These are phyloP conservation scores for Arxiozyma telluris DNA, from an alignment of 1,139 yeast genomes.

Conservation along the genomic window DNA sequence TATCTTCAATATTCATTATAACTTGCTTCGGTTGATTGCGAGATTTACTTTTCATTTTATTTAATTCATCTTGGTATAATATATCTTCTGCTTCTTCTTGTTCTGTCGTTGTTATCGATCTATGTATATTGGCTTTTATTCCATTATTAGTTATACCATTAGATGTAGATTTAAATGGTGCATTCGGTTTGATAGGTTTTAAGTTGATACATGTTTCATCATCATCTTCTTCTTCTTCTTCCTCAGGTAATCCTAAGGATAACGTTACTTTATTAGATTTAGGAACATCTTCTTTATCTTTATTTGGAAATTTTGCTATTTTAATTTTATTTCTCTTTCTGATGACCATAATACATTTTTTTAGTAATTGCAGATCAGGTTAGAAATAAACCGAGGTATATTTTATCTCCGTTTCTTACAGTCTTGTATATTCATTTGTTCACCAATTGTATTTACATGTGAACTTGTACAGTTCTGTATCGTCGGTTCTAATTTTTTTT, in stretches of 20 bases:
- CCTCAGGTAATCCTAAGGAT: not conserved
- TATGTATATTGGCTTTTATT: not conserved
- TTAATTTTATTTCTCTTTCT: conserved; percentile 8
- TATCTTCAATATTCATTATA: conserved; percentile 12
- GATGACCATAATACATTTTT: not conserved
- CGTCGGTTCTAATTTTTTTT: too few species aligned
- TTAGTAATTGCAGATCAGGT: not conserved
- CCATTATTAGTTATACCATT: not conserved
- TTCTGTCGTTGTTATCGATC: not conserved
- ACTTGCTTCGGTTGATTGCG: not conserved
- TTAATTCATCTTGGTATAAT: not conserved
- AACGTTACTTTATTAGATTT: not conserved
- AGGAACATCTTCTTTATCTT: not conserved
- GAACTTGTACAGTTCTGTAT: too few species aligned
- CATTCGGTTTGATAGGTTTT: not conserved
- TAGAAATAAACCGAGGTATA: not conserved
- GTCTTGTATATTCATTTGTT: not conserved
- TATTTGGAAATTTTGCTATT: not conserved
- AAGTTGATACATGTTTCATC: not conserved
- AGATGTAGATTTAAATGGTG: not conserved
- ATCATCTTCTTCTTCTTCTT: conserved; percentile 1
- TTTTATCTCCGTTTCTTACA: not conserved
- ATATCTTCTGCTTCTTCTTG: not conserved
- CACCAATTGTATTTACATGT: too few species aligned
- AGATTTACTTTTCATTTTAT: not conserved